Base-by-base conservation (phyloP, 1,284 basidiomycete species). In the Quambalaria eucalypti region DNA sequence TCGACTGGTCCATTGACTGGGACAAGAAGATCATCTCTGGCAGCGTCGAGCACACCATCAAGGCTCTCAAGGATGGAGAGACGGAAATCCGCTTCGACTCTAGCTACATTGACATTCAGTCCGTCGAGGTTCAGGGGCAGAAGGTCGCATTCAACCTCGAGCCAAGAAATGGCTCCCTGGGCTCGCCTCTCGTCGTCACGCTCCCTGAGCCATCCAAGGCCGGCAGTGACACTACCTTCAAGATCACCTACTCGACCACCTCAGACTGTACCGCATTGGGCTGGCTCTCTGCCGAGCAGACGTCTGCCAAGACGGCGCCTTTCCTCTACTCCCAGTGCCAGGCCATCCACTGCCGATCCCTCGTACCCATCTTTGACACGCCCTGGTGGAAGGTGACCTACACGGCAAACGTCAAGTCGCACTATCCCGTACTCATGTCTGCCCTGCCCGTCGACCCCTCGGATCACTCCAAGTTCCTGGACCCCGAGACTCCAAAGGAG, bases 271-370 rank as follows among this genome's bases (percentile, higher is more conserved):
- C 85, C 10, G 90, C 92, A 0, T 79, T 98, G n/a, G 92, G 93
- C 58, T 98, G 92, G 90, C 81, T 97, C 29, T 83, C 83, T 33
- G 87, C 89, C 65, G 84, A 87, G 85, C 91, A 96, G 77, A 97
- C 92, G 0, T 87, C 90, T 59, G 90, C 70, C 79, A 80, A 54
- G 85, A 87, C 77, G 46, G 63, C 59, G 14, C 87, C 90, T 0
- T 96, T 88, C 78, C 79, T 96, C 33, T 96, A 95, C 80, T 91
- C 88, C 56, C 91, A 97, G 77, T 90, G 87, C 72, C 91, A 96
- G 76, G 90, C 92, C 14, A 65, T 66, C 33, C 59, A 62, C 55
- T 57, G 50, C 28, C 55, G 70, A 49, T 68, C 65, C 48, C 60
- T 71, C 40, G 50, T 66, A 2, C 64, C 66, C 33, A 66, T 66